phyloP scores from a whole-genome alignment of 2,329 filamentous ascomycete species.

The Curvularia hawaiiensis region DNA sequence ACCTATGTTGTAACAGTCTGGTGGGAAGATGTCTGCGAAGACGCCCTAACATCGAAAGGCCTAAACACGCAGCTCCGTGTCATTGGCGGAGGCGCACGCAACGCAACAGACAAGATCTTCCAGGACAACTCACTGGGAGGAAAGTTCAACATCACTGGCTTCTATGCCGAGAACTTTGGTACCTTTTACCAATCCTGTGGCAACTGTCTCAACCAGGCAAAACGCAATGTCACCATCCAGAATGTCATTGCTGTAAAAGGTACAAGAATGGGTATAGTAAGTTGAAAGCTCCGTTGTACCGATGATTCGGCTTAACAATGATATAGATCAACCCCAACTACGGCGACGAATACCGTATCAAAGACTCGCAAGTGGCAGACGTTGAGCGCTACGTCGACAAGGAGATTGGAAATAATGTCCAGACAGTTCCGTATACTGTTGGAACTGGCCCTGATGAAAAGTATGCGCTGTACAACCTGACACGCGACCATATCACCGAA shows the following conservation, averaged over 20 bases:
- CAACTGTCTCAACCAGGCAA: constrained; percentile 35
- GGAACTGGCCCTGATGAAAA: constrained; percentile 35
- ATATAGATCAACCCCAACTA: constrained; percentile 30
- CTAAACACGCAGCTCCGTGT: constrained; percentile 35
- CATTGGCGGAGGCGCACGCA: constrained; percentile 35
- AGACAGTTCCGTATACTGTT: constrained; percentile 33
- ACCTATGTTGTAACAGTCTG: constrained; percentile 20
- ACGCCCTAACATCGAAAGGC: constrained; percentile 32
- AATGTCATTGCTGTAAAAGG: constrained; percentile 33
- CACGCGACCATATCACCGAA: constrained; percentile 28
- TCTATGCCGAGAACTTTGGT: constrained; percentile 33
- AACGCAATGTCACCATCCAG: constrained; percentile 35
- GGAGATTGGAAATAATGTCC: constrained; percentile 36
- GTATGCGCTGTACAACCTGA: constrained; percentile 34
- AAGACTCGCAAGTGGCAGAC: constrained; percentile 26
- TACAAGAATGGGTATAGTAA: constrained; percentile 33
- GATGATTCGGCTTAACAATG: neutral
- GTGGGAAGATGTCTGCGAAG: constrained; percentile 37
- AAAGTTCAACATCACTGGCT: constrained; percentile 32
- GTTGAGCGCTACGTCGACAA: constrained; percentile 32
- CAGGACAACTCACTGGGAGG: constrained; percentile 28
- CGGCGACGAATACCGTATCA: constrained; percentile 34
- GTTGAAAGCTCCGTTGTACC: neutral
- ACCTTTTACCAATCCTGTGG: constrained; percentile 35
- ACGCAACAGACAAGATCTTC: constrained; percentile 34